Evolutionary conservation across 371 early-diverging fungal species (phyloP).

Genomic region (Mucor mucedo): DNA sequence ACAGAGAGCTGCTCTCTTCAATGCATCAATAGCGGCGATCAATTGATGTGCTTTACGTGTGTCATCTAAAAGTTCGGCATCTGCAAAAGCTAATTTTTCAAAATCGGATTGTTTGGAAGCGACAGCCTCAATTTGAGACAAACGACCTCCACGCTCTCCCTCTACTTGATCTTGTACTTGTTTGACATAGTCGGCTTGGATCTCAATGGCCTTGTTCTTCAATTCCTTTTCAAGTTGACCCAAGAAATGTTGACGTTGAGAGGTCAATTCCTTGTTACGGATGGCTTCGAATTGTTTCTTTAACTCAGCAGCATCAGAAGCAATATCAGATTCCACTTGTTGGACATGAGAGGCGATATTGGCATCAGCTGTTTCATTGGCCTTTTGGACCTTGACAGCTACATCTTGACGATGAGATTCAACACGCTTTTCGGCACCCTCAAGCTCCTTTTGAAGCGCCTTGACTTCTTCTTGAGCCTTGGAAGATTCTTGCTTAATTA

Average conservation of each 20-base stretch:
- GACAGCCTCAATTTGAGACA: constrained; percentile 85
- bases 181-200: constrained; percentile 63
- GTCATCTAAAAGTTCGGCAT: constrained; percentile 64
- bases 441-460: constrained; percentile 14
- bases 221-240: constrained; percentile 48
- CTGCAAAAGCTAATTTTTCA: constrained; percentile 65
- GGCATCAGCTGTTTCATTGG: constrained; percentile 27
- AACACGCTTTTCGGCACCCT: constrained; percentile 7
- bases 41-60: constrained; percentile 62
- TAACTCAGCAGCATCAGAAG: constrained; percentile 36
- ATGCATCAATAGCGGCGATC: constrained; percentile 58
- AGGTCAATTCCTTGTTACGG: constrained; percentile 43
- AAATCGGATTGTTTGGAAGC: constrained; percentile 75
- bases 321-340: constrained; percentile 46
- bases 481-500: constrained; percentile 31
- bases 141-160: constrained; percentile 87
- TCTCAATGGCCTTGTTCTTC: constrained; percentile 54
- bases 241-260: constrained; percentile 45
- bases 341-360: constrained; percentile 45
- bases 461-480: constrained; percentile 25
- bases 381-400: constrained; percentile 24
- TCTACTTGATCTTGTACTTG: constrained; percentile 85
- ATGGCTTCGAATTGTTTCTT: constrained; percentile 30
- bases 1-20: constrained; percentile 51
- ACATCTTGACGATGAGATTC: constrained; percentile 26